Conservation (phyloP, 257 asterid genomes). For the Solanum chmielewskii region DNA sequence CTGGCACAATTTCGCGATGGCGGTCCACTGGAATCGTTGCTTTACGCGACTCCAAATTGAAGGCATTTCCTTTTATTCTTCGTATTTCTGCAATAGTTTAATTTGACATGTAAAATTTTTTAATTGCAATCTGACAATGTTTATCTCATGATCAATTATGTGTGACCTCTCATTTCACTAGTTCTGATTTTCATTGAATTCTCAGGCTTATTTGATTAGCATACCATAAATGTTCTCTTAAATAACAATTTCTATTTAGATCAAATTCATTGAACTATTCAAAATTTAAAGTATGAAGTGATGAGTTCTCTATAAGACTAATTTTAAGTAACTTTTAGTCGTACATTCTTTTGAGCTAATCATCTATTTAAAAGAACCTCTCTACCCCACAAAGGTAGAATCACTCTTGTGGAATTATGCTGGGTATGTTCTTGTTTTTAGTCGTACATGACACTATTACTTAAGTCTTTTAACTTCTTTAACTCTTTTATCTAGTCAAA, state of each 20-base stretch:
- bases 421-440: background rate
- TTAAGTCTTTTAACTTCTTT: background rate
- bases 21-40: slow-evolving; percentile 97
- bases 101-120: background rate
- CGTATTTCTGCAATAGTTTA: background rate
- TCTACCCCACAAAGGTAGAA: background rate
- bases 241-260: background rate
- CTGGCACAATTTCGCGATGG: slow-evolving; percentile 71
- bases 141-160: background rate
- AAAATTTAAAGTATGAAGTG: background rate
- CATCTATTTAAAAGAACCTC: background rate
- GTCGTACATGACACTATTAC: background rate
- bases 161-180: background rate
- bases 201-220: background rate
- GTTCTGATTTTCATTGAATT: background rate
- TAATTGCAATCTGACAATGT: background rate
- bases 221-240: background rate
- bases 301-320: background rate
- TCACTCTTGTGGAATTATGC: background rate
- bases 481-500: background rate
- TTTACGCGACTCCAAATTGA: slow-evolving; percentile 84
- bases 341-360: background rate
- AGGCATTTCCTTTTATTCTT: slow-evolving; percentile 20
- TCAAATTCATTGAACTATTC: background rate
- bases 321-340: background rate